These are phyloP conservation scores for Alternaria longipes DNA, from an alignment of 2,329 filamentous ascomycete species.

Conservation along the genomic window DNA sequence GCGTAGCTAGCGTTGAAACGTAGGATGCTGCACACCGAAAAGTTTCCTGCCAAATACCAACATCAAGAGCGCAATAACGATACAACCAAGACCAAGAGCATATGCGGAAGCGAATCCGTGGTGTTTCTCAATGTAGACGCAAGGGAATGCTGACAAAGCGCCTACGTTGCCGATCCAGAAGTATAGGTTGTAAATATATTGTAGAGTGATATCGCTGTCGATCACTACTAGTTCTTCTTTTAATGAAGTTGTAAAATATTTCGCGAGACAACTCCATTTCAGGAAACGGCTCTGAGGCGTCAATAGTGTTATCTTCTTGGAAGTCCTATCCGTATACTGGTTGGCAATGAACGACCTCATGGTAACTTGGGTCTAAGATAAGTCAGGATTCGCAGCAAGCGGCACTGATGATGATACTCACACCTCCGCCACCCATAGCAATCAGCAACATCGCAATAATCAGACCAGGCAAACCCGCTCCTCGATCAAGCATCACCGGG, in stretches of 20 bases:
- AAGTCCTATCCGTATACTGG: slow-evolving; percentile 41
- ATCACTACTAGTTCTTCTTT: slow-evolving; percentile 49
- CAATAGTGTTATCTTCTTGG: slow-evolving; percentile 25
- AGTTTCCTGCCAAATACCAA: slow-evolving; percentile 50
- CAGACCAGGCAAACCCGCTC: slow-evolving; percentile 40
- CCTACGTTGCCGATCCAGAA: slow-evolving; percentile 68
- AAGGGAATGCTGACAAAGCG: slow-evolving; percentile 70
- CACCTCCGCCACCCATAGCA: slow-evolving; percentile 51
- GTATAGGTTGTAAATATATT: slow-evolving; percentile 53
- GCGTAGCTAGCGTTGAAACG: neutral
- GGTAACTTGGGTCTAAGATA: slow-evolving; percentile 38
- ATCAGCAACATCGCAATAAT: slow-evolving; percentile 48
- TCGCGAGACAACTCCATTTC: neutral
- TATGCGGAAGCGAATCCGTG: slow-evolving; percentile 74
- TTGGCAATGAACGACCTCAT: slow-evolving; percentile 51
- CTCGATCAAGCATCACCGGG: slow-evolving; percentile 25
- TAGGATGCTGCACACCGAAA: neutral
- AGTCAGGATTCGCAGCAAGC: neutral
- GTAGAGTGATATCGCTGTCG: slow-evolving; percentile 46
- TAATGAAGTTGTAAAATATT: slow-evolving; percentile 11
- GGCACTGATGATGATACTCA: neutral
- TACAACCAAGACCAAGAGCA: slow-evolving; percentile 69
- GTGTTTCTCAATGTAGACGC: slow-evolving; percentile 72
- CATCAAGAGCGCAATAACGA: slow-evolving; percentile 68
- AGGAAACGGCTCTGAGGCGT: neutral